Base-by-base conservation (phyloP, 2,329 filamentous ascomycete species). In the Aspergillus thermomutatus region DNA sequence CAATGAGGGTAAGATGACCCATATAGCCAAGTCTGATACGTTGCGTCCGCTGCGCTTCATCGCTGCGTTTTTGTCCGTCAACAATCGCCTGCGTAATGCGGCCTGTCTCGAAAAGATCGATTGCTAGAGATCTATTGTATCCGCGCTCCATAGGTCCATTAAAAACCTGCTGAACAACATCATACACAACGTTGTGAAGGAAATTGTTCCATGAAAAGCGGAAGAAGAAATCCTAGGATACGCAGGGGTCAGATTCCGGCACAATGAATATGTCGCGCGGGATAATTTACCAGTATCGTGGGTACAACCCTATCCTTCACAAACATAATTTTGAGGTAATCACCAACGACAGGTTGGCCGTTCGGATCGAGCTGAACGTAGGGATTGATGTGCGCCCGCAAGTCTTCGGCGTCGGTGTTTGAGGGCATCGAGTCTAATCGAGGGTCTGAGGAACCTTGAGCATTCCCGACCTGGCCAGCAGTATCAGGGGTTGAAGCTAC, bases 131-230 rank as follows among this genome's bases (percentile, higher is more conserved):
- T 10, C 91, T 87, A 74, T 99, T 99, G 77, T 89, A 97, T 27
- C 94, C 92, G 58, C 92, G 89, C 66, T 97, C 93, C 90, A 99
- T 96, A 0, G 92, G 92, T 8, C 94, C 94, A 71, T 99, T 99
- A 75, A 99, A 97, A 1, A 99, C 94, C 78, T 99, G 94, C 74
- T 99, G 94, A 46, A 99, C 91, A 69, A 99, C 92, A 73, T 99
- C 94, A 72, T 99, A 99, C 49, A 99, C 94, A 46, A 99, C 94
- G 69, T 99, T 99, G 77, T 99, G 94, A 47, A 99, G 83, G 71
- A 99, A 99, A 74, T 99, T 99, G 76, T 99, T 99, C 94, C 94
- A 99, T 1, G 94, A 93, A 69, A 97, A 99, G 58, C 89, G 87
- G 80, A 99, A 99, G 78, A 99, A 99, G 79, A 97, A 97, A 56